These are phyloP conservation scores for Epichloe coenophiala DNA, from an alignment of 2,329 filamentous ascomycete genomes.

Conservation along the genomic window DNA sequence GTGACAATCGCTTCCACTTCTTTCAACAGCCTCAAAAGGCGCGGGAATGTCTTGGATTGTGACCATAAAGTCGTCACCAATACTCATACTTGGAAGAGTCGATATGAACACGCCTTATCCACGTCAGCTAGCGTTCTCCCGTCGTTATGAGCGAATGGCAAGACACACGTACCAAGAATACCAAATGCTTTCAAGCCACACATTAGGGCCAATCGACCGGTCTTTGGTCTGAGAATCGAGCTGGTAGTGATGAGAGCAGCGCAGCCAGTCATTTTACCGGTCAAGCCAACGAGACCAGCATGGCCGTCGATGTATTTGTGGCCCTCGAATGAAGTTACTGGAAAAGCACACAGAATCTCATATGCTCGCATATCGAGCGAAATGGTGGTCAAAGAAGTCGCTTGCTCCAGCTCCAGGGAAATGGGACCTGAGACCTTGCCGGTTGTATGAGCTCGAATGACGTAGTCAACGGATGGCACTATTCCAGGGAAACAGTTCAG, in stretches of 20 bases:
- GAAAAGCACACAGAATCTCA: slow-evolving; percentile 70
- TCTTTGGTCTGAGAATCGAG: slow-evolving; percentile 38
- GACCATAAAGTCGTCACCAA: slow-evolving; percentile 57
- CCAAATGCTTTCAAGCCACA: slow-evolving; percentile 71
- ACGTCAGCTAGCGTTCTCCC: neutral
- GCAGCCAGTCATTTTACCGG: slow-evolving; percentile 82
- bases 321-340: slow-evolving; percentile 44
- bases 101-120: slow-evolving; percentile 59
- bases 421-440: slow-evolving; percentile 46
- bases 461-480: slow-evolving; percentile 41
- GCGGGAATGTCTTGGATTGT: slow-evolving; percentile 61
- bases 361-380: slow-evolving; percentile 54
- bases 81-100: slow-evolving; percentile 43
- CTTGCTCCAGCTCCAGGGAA: slow-evolving; percentile 24
- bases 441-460: slow-evolving; percentile 59
- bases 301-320: slow-evolving; percentile 23
- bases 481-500: slow-evolving; percentile 64
- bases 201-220: slow-evolving; percentile 50
- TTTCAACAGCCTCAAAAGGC: slow-evolving; percentile 49
- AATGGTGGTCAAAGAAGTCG: slow-evolving; percentile 42
- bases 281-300: slow-evolving; percentile 60
- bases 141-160: neutral
- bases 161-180: slow-evolving; percentile 41
- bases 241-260: slow-evolving; percentile 58
- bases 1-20: slow-evolving; percentile 35